Evolutionary conservation across 352 stramenopile species (phyloP).

Genomic region (Phytophthora brassicae): DNA sequence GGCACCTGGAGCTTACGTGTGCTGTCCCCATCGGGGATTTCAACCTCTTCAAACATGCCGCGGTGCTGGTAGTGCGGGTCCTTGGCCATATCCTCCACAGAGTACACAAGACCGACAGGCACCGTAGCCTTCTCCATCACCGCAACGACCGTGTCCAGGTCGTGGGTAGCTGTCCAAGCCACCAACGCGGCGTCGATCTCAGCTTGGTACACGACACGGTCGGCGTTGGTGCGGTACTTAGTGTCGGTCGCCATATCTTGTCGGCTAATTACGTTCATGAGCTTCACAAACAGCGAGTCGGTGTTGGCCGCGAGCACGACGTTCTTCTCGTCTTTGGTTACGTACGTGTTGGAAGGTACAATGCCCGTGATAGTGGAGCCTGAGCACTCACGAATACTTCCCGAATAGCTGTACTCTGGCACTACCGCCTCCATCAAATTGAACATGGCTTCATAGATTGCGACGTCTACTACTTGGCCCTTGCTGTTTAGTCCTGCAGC

Average conservation of each 20-base stretch:
- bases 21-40: conserved; percentile 38
- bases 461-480: conserved; percentile 82
- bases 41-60: conserved; percentile 74
- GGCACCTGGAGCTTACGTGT: conserved; percentile 59
- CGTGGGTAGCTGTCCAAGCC: conserved; percentile 51
- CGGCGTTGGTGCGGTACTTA: conserved; percentile 69
- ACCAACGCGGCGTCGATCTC: conserved; percentile 68
- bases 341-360: conserved; percentile 87
- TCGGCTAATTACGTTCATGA: conserved; percentile 74
- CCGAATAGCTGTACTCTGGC: conserved; percentile 83
- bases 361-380: conserved; percentile 89
- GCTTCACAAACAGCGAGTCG: conserved; percentile 77
- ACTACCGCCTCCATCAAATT: conserved; percentile 86
- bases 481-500: conserved; percentile 23
- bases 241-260: conserved; percentile 53
- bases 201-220: conserved; percentile 58
- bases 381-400: conserved; percentile 77
- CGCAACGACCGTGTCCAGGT: conserved; percentile 47
- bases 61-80: conserved; percentile 76
- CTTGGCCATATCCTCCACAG: conserved; percentile 76
- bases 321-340: conserved; percentile 78
- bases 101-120: conserved; percentile 77
- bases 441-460: conserved; percentile 90
- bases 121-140: conserved; percentile 61
- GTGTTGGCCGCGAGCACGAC: conserved; percentile 88